phyloP scores from a whole-genome alignment of 2,329 filamentous ascomycete species.

The Grosmannia clavigera region DNA sequence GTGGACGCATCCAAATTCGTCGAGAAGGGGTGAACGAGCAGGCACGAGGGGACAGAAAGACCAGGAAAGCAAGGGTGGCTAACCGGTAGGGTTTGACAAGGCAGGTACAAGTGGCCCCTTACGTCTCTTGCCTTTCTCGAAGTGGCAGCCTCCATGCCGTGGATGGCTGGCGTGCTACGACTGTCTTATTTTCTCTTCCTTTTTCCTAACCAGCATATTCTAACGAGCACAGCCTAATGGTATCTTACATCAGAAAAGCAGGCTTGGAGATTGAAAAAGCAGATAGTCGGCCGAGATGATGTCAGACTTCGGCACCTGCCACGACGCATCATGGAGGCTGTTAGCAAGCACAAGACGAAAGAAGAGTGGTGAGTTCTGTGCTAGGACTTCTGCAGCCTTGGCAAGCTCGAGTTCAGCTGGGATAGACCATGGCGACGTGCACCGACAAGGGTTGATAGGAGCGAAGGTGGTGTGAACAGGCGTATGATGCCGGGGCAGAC shows the following conservation, averaged over 20 bases:
- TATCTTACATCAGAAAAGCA: background rate
- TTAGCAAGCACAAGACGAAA: too few species aligned
- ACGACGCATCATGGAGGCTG: background rate
- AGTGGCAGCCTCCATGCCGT: background rate
- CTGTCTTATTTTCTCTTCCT: background rate
- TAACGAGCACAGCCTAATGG: too few species aligned
- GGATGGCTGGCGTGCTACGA: background rate
- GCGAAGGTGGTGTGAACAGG: background rate
- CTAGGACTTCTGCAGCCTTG: too few species aligned
- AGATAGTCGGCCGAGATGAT: background rate
- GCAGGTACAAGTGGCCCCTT: background rate
- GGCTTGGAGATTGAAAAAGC: background rate
- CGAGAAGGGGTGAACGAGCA: background rate
- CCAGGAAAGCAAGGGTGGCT: background rate
- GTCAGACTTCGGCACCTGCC: background rate
- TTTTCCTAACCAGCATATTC: too few species aligned
- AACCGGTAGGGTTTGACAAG: background rate
- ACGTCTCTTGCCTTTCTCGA: background rate
- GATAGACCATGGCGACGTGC: background rate
- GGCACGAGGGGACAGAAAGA: background rate
- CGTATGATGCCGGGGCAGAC: background rate
- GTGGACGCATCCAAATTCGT: too few species aligned
- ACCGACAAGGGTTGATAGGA: background rate
- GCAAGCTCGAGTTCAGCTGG: background rate
- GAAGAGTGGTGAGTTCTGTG: too few species aligned